Evolutionary conservation across 2,329 filamentous ascomycete species (phyloP).

Genomic region (Diaporthe ilicicola): DNA sequence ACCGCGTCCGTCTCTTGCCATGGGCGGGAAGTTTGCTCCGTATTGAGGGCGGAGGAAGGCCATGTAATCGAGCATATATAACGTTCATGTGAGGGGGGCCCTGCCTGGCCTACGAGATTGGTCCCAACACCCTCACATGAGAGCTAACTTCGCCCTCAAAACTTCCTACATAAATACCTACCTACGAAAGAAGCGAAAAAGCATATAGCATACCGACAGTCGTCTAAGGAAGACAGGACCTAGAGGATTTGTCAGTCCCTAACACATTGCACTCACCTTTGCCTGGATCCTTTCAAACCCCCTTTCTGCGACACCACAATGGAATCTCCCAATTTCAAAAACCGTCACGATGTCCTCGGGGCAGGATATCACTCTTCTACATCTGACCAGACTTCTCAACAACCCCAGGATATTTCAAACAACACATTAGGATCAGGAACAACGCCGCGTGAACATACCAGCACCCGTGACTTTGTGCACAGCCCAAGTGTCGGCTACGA

Average conservation of each 20-base stretch:
- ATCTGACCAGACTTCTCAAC: background rate
- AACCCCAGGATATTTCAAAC: background rate
- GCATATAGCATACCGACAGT: background rate
- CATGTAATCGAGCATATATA: background rate
- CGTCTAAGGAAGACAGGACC: background rate
- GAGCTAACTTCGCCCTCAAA: background rate
- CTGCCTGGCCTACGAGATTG: background rate
- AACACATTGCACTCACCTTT: background rate
- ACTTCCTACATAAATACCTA: background rate
- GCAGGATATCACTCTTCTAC: background rate
- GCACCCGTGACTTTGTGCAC: background rate
- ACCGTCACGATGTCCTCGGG: slow-evolving; percentile 8
- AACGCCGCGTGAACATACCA: background rate
- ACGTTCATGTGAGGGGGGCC: background rate
- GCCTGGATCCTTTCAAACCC: no score
- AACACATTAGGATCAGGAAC: background rate
- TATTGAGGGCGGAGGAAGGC: background rate
- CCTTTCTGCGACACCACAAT: background rate
- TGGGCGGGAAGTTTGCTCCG: slow-evolving; percentile 1
- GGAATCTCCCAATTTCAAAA: slow-evolving; percentile 7
- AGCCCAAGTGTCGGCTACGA: background rate
- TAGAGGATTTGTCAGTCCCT: background rate
- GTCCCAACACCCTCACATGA: background rate
- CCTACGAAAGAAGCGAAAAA: no score
- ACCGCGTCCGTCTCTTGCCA: background rate